Percentiles rank a stretch among this genome's conserved stretches.
Evolutionary conservation across 106 monocot species (phyloP).

Genomic region (Triglochin maritima): DNA sequence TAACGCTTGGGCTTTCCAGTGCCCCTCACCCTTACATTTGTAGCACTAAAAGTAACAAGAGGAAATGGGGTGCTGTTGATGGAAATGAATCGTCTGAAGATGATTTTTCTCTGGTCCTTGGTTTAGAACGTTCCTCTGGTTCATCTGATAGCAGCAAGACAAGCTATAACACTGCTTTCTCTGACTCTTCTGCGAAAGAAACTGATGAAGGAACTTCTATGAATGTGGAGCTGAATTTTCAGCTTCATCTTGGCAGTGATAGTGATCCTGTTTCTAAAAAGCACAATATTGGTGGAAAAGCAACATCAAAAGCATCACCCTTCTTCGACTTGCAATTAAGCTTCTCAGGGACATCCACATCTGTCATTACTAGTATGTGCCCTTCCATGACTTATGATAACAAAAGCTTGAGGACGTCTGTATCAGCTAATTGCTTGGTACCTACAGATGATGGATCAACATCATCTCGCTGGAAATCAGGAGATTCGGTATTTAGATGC

Average conservation of each 20-base stretch:
- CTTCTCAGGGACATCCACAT: slow-evolving; percentile 11
- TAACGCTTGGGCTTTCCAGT: slow-evolving; percentile 4
- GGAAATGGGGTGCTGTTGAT: slow-evolving; percentile 11
- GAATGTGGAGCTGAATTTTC: slow-evolving; percentile 19
- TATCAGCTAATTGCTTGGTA: not conserved
- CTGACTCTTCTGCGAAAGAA: slow-evolving; percentile 15
- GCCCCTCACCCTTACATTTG: slow-evolving; percentile 2
- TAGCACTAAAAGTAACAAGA: slow-evolving; percentile 18
- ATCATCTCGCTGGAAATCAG: slow-evolving; percentile 9
- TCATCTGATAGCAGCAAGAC: slow-evolving; percentile 25
- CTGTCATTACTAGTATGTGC: slow-evolving; percentile 1
- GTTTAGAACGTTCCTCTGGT: slow-evolving; percentile 9
- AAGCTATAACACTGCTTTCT: slow-evolving; percentile 14
- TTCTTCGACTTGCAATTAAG: slow-evolving; percentile 17
- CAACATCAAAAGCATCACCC: not conserved
- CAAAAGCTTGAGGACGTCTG: slow-evolving; percentile 3
- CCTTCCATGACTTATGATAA: not conserved
- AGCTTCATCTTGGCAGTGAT: slow-evolving; percentile 21
- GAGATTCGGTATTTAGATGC: not conserved
- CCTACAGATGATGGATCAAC: slow-evolving; percentile 6
- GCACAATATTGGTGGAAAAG: not conserved
- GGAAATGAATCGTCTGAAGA: slow-evolving; percentile 10
- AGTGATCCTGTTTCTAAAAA: slow-evolving; percentile 8
- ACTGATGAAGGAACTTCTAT: slow-evolving; percentile 21
- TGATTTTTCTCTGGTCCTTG: slow-evolving; percentile 3